phyloP scores from a whole-genome alignment of 1,284 basidiomycete species.

The Rhodotorula sp. region DNA sequence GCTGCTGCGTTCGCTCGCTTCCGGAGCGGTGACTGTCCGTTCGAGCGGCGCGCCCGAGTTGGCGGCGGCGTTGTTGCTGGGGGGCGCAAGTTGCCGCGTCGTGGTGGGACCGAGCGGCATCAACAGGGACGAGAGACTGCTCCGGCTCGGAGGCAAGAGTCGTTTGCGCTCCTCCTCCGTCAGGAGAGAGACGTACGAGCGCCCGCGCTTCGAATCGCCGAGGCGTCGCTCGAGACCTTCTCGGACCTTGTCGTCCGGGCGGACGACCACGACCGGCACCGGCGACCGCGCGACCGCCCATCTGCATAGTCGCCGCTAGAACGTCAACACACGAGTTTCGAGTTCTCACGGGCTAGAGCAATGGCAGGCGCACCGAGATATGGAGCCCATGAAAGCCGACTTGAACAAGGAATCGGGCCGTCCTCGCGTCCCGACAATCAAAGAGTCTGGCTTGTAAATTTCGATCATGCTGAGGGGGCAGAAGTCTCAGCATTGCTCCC shows the following conservation, averaged over 20 bases:
- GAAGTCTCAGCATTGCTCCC: not conserved
- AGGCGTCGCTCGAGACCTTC: conserved; percentile 37
- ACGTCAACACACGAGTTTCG: not conserved
- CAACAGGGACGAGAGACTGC: not conserved
- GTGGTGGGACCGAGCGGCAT: too few species aligned
- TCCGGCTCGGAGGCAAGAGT: not conserved
- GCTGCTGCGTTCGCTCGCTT: conserved; percentile 1
- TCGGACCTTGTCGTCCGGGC: conserved; percentile 45
- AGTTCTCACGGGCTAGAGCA: not conserved
- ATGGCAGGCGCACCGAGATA: conserved; percentile 44
- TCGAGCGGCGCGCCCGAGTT: conserved; percentile 16
- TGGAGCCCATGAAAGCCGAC: conserved; percentile 52
- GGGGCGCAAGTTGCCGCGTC: not conserved
- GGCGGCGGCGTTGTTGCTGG: not conserved
- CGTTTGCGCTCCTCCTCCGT: conserved; percentile 8
- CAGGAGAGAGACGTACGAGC: conserved; percentile 36
- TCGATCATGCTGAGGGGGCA: conserved; percentile 70
- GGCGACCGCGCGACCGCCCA: conserved; percentile 87
- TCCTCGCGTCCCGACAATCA: conserved; percentile 89
- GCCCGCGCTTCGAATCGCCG: conserved; percentile 31
- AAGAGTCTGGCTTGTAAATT: conserved; percentile 89
- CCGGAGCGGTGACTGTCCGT: conserved; percentile 28
- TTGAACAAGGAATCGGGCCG: conserved; percentile 52
- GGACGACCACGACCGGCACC: conserved; percentile 87
- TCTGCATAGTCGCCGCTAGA: conserved; percentile 4